Evolutionary conservation across 2,329 filamentous ascomycete genomes (phyloP), one percentile per base, ranked within the genome.

Genomic region (Diplodia seriata): DNA sequence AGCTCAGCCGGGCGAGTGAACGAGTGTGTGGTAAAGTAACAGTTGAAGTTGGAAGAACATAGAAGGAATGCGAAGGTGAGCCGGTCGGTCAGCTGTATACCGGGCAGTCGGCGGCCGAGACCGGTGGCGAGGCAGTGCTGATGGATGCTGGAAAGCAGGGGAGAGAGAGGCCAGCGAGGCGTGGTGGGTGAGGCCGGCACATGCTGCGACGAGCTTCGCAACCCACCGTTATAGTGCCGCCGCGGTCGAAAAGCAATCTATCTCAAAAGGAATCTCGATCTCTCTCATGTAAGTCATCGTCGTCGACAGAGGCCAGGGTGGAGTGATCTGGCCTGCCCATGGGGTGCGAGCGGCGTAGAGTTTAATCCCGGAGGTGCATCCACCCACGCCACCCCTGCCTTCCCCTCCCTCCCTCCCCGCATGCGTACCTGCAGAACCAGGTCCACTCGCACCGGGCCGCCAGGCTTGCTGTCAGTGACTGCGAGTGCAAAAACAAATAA

Each of bases 371-470:
- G 31, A 31, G 47, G 15, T 33, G 26, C 59, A 38, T 38, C 29
- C 59, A 33, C 33, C 26, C 43, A 50, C 57, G 56, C 56, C 56
- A 61, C 43, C 57, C 59, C 59, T 63, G 47, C 20, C 47, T 36
- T 38, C 59, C 43, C 43, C 33, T 36, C 59, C 47, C 59, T 51
- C 57, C 11, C 56, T 51, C 59, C 59, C 59, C 59, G 47, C 59
- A 63, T 51, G 47, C 23, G 59, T 63, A 63, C 59, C 59, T 63
- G 59, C 59, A 63, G 59, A 63, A 50, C 49, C 47, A 51, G 43
- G 47, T 33, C 31, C 59, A 9, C 59, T 51, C 47, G 47, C 47
- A 38, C 59, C 47, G 47, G 59, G 31, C 47, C 31, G 12, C 47
- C 18, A 51, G 59, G 47, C 59, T 11, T 51, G 29, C 43, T 51